Conservation (phyloP, 371 early-diverging fungal genomes). For the Mortierella polycephala region DNA sequence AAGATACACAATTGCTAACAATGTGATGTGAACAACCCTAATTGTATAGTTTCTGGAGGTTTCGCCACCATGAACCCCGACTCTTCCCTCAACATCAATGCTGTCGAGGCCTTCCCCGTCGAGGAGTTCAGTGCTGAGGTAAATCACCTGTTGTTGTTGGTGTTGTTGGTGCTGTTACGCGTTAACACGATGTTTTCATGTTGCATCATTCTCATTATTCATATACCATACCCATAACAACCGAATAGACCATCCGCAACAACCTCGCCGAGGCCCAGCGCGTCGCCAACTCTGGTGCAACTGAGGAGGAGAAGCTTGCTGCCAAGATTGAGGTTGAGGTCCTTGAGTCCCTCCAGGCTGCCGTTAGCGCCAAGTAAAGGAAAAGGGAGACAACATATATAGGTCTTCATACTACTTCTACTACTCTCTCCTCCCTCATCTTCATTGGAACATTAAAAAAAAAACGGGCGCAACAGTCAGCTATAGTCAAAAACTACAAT, state of each 20-base stretch:
- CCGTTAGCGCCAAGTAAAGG: slow-evolving; percentile 58
- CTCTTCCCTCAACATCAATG: slow-evolving; percentile 96
- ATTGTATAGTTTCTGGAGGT: slow-evolving; percentile 87
- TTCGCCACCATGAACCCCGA: slow-evolving; percentile 98
- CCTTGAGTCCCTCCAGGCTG: slow-evolving; percentile 84
- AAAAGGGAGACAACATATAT: not conserved
- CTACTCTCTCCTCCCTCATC: not conserved
- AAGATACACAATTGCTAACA: not conserved
- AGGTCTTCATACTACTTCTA: not conserved
- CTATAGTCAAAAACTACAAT: not conserved
- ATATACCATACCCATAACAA: too few relatives aligned
- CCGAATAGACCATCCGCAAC: slow-evolving; percentile 73
- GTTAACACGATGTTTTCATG: too few relatives aligned
- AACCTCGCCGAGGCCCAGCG: slow-evolving; percentile 90
- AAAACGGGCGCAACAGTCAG: not conserved
- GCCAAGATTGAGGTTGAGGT: slow-evolving; percentile 93
- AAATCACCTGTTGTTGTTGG: slow-evolving; percentile 10
- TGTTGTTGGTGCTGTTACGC: not conserved
- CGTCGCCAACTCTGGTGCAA: slow-evolving; percentile 65
- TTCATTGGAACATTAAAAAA: not conserved
- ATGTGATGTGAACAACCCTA: not conserved
- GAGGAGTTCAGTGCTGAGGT: slow-evolving; percentile 87
- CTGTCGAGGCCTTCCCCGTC: slow-evolving; percentile 93
- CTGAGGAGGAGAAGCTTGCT: slow-evolving; percentile 86
- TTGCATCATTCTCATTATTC: not conserved